Base-by-base conservation (phyloP, 225 moss, liverwort and hornwort genomes). In the Lunularia cruciata region DNA sequence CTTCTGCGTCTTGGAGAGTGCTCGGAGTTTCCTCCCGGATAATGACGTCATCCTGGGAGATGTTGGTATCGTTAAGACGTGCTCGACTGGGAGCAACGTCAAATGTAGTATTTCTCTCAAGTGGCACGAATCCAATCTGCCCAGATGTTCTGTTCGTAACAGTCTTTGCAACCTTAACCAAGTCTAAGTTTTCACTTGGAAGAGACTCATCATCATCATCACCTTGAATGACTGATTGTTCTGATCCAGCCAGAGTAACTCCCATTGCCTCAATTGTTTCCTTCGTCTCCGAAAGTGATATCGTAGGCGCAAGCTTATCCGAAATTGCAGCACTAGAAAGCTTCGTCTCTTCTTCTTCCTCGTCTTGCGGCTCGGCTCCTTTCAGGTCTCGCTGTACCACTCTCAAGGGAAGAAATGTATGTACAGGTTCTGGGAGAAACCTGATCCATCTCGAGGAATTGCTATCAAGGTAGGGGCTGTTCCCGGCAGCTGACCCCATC, bases 181-280 rank as follows among this genome's bases (percentile, higher is more conserved):
- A n/a, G n/a, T n/a, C n/a, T n/a, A n/a, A n/a, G n/a, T n/a, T n/a
- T n/a, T n/a, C n/a, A n/a, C n/a, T n/a, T n/a, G n/a, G n/a, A n/a
- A n/a, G n/a, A n/a, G n/a, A n/a, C n/a, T n/a, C n/a, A n/a, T n/a
- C n/a, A n/a, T n/a, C n/a, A n/a, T n/a, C n/a, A n/a, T 23, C 53
- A 27, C 12, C 53, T 9, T 53, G 0, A 13, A 33, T 45, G 26
- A 42, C 45, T 13, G 43, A 22, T 15, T 40, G 43, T 37, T 46
- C 12, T 5, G 63, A 42, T 5, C 63, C 63, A 42, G 63, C 25
- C 30, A 64, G 43, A 25, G 42, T 64, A 23, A 64, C 7, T 8
- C 43, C 63, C 10, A 38, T 8, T 9, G 43, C 43, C 43, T 64
- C 63, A 8, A 37, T 61, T 11, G 36, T n/a, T 8, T 37, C 60